Evolutionary conservation across 306 rosid genomes (phyloP).

Genomic region (Citrullus colocynthis): DNA sequence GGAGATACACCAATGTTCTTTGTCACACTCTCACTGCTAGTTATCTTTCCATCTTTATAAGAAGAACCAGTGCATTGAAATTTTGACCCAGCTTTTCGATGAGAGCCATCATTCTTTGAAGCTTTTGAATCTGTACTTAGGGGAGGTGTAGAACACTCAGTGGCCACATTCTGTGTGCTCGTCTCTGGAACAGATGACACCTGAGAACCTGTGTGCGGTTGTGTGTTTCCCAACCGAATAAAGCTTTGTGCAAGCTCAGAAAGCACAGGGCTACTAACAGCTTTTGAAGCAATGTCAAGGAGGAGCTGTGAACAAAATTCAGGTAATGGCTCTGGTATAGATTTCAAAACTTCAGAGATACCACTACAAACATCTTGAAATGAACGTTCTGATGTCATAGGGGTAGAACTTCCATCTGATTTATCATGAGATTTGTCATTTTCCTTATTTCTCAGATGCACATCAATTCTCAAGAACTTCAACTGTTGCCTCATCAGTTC

Average conservation of each 20-base stretch:
- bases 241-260: conserved; percentile 31
- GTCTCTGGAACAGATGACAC: conserved; percentile 22
- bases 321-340: conserved; percentile 40
- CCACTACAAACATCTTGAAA: neutral
- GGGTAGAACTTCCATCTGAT: conserved; percentile 51
- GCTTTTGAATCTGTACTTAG: conserved; percentile 11
- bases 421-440: conserved; percentile 21
- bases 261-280: conserved; percentile 30
- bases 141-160: conserved; percentile 3
- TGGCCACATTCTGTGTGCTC: conserved; percentile 12
- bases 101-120: conserved; percentile 7
- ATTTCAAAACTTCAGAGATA: conserved; percentile 26
- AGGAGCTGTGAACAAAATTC: conserved; percentile 26
- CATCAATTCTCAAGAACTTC: conserved; percentile 60
- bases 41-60: conserved; percentile 16
- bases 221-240: conserved; percentile 20
- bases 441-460: conserved; percentile 23
- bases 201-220: conserved; percentile 17
- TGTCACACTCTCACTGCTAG: conserved; percentile 14
- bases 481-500: conserved; percentile 62
- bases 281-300: conserved; percentile 27
- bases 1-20: conserved; percentile 4
- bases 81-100: conserved; percentile 3
- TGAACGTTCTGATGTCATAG: conserved; percentile 20
- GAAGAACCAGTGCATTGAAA: conserved; percentile 13